These are phyloP conservation scores for Elsinoe necatrix DNA, from an alignment of 2,329 filamentous ascomycete species.

Conservation along the genomic window DNA sequence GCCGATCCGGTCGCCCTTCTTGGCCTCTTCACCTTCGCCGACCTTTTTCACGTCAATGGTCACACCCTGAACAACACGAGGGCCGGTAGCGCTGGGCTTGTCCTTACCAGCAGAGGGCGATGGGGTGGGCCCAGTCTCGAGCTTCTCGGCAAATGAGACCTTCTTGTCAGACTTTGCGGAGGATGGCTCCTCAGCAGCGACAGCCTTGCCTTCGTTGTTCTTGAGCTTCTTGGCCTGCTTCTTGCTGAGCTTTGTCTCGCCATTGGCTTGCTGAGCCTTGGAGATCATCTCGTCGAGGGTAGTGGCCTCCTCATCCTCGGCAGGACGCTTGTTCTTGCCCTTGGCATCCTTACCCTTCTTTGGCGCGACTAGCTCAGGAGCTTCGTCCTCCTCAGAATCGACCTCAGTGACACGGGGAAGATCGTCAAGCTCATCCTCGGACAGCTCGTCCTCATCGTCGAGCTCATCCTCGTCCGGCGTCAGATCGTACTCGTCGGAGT, in stretches of 20 bases:
- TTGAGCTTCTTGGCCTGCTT: slow-evolving; percentile 97
- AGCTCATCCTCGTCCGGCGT: slow-evolving; percentile 73
- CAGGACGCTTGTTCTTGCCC: slow-evolving; percentile 90
- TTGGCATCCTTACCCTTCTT: slow-evolving; percentile 40
- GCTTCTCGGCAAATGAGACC: slow-evolving; percentile 97
- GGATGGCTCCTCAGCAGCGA: slow-evolving; percentile 40
- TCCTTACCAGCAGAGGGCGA: slow-evolving; percentile 43
- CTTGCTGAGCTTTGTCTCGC: slow-evolving; percentile 76
- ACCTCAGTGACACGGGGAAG: slow-evolving; percentile 78
- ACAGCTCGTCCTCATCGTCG: slow-evolving; percentile 39
- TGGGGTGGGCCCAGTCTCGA: slow-evolving; percentile 88
- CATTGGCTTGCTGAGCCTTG: slow-evolving; percentile 56
- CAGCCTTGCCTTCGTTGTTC: slow-evolving; percentile 93
- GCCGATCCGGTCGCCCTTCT: slow-evolving; percentile 81
- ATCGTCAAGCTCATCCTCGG: slow-evolving; percentile 49
- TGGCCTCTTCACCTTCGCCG: slow-evolving; percentile 73
- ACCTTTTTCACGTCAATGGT: slow-evolving; percentile 93
- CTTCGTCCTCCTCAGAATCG: slow-evolving; percentile 62
- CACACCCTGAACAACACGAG: slow-evolving; percentile 79
- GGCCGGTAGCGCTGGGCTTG: slow-evolving; percentile 46
- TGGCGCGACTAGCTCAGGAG: slow-evolving; percentile 43
- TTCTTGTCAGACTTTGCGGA: slow-evolving; percentile 70
- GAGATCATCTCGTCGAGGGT: slow-evolving; percentile 75
- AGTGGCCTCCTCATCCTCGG: slow-evolving; percentile 53
- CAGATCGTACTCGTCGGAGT: slow-evolving; percentile 60